phyloP scores from a whole-genome alignment of 768 basidiomycete genomes.

The Suillus lakei region DNA sequence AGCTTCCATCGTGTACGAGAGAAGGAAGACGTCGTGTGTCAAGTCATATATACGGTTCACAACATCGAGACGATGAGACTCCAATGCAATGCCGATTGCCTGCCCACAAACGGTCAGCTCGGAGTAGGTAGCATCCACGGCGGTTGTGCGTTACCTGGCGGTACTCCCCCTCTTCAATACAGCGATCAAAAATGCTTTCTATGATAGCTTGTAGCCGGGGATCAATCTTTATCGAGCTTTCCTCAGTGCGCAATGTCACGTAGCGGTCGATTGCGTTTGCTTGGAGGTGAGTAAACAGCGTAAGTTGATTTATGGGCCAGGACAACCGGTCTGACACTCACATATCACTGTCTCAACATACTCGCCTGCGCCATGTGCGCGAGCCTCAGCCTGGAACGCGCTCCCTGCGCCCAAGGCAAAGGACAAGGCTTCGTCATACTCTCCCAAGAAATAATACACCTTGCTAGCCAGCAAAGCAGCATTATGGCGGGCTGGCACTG shows the following conservation, averaged over 20 bases:
- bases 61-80: constrained; percentile 87
- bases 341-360: constrained; percentile 95
- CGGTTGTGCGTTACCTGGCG: constrained; percentile 67
- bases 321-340: constrained; percentile 47
- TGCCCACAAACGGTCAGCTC: constrained; percentile 33
- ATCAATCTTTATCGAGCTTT: constrained; percentile 72
- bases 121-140: background rate
- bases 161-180: constrained; percentile 87
- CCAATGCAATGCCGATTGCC: constrained; percentile 96
- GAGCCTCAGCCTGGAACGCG: constrained; percentile 81
- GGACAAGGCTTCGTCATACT: constrained; percentile 93
- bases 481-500: constrained; percentile 72
- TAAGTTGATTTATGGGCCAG: background rate
- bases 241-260: constrained; percentile 68
- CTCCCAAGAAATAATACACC: constrained; percentile 95
- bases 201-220: constrained; percentile 81
- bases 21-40: constrained; percentile 75
- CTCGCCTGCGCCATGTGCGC: constrained; percentile 70
- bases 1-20: constrained; percentile 92
- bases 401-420: constrained; percentile 91
- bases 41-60: constrained; percentile 76
- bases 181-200: constrained; percentile 85
- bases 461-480: constrained; percentile 97
- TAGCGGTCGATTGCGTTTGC: constrained; percentile 97
- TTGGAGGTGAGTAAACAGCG: constrained; percentile 33